Base-by-base conservation (phyloP, 208 protist genomes). In the Leishmania guyanensis region DNA sequence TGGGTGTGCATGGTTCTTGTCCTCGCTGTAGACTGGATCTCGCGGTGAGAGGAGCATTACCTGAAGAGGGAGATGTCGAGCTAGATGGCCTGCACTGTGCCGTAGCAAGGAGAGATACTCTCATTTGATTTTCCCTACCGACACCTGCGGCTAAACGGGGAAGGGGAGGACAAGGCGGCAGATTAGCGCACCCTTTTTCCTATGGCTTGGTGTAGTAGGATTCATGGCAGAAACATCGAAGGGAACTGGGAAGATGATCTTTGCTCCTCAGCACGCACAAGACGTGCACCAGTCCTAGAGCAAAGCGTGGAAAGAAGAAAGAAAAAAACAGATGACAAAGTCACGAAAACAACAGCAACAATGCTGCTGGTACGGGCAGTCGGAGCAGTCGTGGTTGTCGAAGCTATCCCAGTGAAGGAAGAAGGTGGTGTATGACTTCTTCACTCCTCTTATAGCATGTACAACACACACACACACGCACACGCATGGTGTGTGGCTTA, bases 1-100 rank as follows among this genome's bases (percentile, higher is more conserved):
- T 98, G 93, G 93, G 17, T 87, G 12, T 91, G 91, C 84, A 96
- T 80, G 14, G 62, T 86, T 1, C 5, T 92, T 1, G 51, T 98
- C 12, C 76, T 97, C 14, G 48, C 90, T 17, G 80, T 84, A 2
- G 94, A 97, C 79, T 94, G 88, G 86, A 46, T 88, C 12, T 83
- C 72, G 9, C 26, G 51, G 72, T 76, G 72, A 76, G 48, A 39
- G 33, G n/a, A 50, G 22, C 66, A 72, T n/a, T 6, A 3, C 43
- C 26, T 9, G 69, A 33, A 26, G 39, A 29, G 39, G 39, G 6
- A 33, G 58, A 58, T 22, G 5, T 16, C 5, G 20, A 58, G 14
- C 17, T 5, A 26, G 26, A 64, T 33, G 58, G 29, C 26, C 26
- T 12, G 58, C 1, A 64, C 43, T 46, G 58, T 2, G 58, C 58